Percentiles rank a stretch among this genome's conserved stretches.
Conservation (phyloP, 345 rosid genomes). For the Eucalyptus polyanthemos region DNA sequence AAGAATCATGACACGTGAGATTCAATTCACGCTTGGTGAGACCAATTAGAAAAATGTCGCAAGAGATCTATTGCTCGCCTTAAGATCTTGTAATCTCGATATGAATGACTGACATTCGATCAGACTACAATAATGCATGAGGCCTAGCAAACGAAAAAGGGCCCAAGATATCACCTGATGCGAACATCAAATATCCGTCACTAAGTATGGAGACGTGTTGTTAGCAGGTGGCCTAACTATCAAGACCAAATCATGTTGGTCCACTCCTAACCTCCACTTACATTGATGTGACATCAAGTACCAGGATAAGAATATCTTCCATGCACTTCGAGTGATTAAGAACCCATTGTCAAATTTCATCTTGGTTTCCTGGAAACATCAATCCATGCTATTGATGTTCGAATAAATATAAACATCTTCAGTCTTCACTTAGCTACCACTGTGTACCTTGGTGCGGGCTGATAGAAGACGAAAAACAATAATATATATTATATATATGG, state of each 20-base stretch:
- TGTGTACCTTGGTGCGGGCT: background rate
- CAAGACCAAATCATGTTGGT: background rate
- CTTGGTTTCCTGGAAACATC: background rate
- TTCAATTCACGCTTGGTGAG: background rate
- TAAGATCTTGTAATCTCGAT: background rate
- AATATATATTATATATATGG: too few species aligned
- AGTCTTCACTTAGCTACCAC: background rate
- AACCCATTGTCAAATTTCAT: background rate
- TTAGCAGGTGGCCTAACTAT: background rate
- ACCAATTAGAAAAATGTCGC: background rate
- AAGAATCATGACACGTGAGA: background rate
- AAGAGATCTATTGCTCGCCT: background rate
- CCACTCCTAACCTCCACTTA: background rate
- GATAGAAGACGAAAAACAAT: background rate
- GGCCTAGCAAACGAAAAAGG: background rate
- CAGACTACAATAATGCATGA: background rate
- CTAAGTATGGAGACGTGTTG: background rate
- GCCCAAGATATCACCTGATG: background rate
- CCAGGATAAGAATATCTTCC: background rate
- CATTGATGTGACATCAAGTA: background rate
- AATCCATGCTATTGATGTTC: background rate
- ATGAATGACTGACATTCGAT: background rate
- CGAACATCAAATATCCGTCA: background rate
- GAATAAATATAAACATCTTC: background rate
- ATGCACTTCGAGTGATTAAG: background rate